Evolutionary conservation across 768 basidiomycete genomes (phyloP).

Genomic region (Amanita molliuscula): DNA sequence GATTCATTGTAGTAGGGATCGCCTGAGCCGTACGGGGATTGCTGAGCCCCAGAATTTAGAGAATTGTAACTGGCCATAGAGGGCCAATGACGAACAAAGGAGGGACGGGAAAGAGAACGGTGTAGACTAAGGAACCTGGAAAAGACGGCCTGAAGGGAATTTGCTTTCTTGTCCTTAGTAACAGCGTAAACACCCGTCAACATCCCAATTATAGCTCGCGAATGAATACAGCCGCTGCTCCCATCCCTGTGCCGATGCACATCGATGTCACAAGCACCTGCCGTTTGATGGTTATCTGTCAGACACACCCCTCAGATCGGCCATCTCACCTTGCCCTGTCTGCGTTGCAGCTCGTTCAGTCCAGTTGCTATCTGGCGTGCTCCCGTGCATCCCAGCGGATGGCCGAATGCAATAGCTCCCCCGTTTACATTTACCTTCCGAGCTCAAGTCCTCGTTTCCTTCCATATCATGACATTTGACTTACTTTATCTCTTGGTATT

Average conservation of each 20-base stretch:
- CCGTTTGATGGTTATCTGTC: background rate
- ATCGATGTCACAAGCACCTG: conserved; percentile 80
- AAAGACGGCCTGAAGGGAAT: background rate
- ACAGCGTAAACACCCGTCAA: background rate
- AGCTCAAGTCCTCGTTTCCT: background rate
- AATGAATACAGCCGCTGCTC: conserved; percentile 72
- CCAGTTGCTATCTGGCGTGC: conserved; percentile 80
- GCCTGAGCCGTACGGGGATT: conserved; percentile 36
- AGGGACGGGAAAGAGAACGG: background rate
- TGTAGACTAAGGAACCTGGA: background rate
- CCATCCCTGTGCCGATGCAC: conserved; percentile 91
- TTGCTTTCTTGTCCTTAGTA: background rate
- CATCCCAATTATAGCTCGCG: conserved; percentile 32
- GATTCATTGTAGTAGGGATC: conserved; percentile 65
- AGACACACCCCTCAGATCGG: background rate
- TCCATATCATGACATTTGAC: background rate
- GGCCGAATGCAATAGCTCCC: conserved; percentile 82
- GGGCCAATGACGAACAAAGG: conserved; percentile 14
- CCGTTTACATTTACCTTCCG: conserved; percentile 76
- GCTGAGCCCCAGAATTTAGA: conserved; percentile 12
- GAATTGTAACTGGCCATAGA: conserved; percentile 19
- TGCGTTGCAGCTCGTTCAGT: conserved; percentile 58
- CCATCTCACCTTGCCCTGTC: conserved; percentile 51
- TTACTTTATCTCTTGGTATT: conserved; percentile 30
- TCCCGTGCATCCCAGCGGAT: conserved; percentile 81